Conservation (phyloP, 179 eudicot genomes). For the Heliamphora pulchella region DNA sequence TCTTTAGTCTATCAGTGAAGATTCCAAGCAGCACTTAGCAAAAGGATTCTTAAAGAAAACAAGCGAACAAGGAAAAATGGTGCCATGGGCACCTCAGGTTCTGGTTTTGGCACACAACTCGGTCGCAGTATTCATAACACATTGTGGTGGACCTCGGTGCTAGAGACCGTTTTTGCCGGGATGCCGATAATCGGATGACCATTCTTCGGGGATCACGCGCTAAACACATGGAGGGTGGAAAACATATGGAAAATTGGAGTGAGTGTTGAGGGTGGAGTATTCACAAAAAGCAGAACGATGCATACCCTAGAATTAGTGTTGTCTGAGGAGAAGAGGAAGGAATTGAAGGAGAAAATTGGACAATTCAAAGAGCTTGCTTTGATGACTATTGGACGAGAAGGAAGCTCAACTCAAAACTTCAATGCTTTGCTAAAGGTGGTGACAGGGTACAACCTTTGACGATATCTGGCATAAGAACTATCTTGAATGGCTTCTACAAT, state of each 20-base stretch:
- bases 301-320: slow-evolving; percentile 31
- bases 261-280: slow-evolving; percentile 23
- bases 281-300: slow-evolving; percentile 27
- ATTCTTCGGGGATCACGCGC: slow-evolving; percentile 29
- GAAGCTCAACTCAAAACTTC: slow-evolving; percentile 33
- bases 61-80: slow-evolving; percentile 26
- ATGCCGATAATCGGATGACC: slow-evolving; percentile 29
- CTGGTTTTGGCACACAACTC: slow-evolving; percentile 27
- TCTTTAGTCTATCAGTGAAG: slow-evolving; percentile 27
- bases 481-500: no score
- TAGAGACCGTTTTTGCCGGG: slow-evolving; percentile 21
- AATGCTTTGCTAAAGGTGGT: slow-evolving; percentile 23
- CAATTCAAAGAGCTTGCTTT: slow-evolving; percentile 24
- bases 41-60: slow-evolving; percentile 24
- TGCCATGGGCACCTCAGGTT: slow-evolving; percentile 49
- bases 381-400: slow-evolving; percentile 23
- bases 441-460: not conserved
- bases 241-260: slow-evolving; percentile 28
- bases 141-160: slow-evolving; percentile 42
- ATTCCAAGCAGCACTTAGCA: not conserved
- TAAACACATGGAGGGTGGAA: slow-evolving; percentile 34
- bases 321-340: slow-evolving; percentile 24
- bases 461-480: no score
- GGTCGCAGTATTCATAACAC: slow-evolving; percentile 36
- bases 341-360: slow-evolving; percentile 24